phyloP scores from a whole-genome alignment of 2,329 filamentous ascomycete species.

The Fusarium transvaalense region DNA sequence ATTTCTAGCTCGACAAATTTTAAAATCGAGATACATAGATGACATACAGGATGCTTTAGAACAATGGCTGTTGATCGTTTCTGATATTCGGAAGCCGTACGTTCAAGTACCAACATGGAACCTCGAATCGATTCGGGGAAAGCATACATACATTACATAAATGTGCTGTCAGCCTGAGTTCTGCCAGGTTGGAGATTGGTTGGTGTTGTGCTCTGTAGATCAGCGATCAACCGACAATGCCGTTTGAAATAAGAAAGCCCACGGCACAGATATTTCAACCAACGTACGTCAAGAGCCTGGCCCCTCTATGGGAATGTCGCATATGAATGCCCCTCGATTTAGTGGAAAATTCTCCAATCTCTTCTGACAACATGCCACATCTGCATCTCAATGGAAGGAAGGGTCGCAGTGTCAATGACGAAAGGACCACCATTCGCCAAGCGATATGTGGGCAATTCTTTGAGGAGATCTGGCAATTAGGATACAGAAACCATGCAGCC shows the following conservation, averaged over 20 bases:
- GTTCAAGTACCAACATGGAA: constrained; percentile 17
- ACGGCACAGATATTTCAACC: constrained; percentile 10
- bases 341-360: constrained; percentile 48
- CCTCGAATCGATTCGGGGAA: constrained; percentile 10
- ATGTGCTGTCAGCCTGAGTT: constrained; percentile 14
- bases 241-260: constrained; percentile 14
- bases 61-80: constrained; percentile 15
- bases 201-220: constrained; percentile 8
- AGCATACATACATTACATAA: constrained; percentile 4
- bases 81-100: constrained; percentile 25
- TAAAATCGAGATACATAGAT: constrained; percentile 34
- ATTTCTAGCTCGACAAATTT: constrained; percentile 15
- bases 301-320: constrained; percentile 24
- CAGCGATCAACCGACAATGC: constrained; percentile 29
- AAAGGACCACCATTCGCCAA: constrained; percentile 23
- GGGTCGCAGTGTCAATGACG: constrained; percentile 29
- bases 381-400: constrained; percentile 34
- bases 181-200: background rate
- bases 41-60: constrained; percentile 33
- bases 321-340: constrained; percentile 45
- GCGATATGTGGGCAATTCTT: constrained; percentile 15
- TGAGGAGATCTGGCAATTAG: constrained; percentile 22
- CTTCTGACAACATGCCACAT: constrained; percentile 45
- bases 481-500: constrained; percentile 8
- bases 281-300: constrained; percentile 26